Conservation (phyloP, 2,329 filamentous ascomycete genomes). For the Sodiomyces alkalinus region DNA sequence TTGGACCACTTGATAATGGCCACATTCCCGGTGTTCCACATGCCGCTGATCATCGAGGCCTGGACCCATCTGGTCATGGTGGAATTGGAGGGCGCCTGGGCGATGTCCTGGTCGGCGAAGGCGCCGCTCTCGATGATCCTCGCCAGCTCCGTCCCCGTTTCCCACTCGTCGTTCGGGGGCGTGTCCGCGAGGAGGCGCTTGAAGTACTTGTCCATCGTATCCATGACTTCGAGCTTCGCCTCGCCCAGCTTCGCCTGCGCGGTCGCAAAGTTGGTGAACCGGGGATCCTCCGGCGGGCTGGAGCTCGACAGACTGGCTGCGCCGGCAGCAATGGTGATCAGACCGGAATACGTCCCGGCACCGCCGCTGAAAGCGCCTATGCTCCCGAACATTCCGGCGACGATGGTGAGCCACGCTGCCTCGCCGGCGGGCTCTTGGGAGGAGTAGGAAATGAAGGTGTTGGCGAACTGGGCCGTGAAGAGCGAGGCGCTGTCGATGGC, state of each 20-base stretch:
- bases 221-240: not conserved
- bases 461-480: not conserved
- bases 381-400: constrained; percentile 1
- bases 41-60: not conserved
- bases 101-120: constrained; percentile 3
- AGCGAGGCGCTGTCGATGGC: not conserved
- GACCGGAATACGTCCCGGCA: not conserved
- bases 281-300: not conserved
- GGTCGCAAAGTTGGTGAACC: constrained; percentile 1
- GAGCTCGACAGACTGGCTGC: constrained; percentile 1
- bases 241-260: constrained; percentile 1
- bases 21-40: constrained; percentile 1
- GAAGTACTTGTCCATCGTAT: constrained; percentile 1
- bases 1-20: constrained; percentile 1
- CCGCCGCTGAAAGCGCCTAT: not conserved
- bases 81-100: not conserved
- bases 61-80: not conserved
- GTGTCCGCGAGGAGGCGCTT: not conserved
- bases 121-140: not conserved
- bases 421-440: not conserved
- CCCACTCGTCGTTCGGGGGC: constrained; percentile 1
- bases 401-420: constrained; percentile 1
- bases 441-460: not conserved
- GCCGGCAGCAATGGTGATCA: constrained; percentile 1
- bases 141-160: constrained; percentile 1